Conservation (phyloP, 768 basidiomycete species). For the Saitozyma podzolica region DNA sequence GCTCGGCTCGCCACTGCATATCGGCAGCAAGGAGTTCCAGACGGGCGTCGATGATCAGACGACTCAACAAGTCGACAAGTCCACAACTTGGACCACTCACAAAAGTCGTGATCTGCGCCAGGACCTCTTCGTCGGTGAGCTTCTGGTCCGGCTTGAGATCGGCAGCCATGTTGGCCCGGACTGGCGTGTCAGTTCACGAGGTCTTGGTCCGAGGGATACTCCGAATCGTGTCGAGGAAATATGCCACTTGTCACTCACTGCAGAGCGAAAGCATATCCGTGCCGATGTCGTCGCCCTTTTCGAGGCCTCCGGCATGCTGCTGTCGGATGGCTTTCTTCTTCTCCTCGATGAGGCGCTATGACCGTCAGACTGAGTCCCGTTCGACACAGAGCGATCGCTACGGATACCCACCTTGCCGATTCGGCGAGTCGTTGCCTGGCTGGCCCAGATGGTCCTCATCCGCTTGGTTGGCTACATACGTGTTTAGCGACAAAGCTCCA, state of each 20-base stretch:
- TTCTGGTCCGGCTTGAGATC: slow-evolving; percentile 60
- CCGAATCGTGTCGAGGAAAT: no score
- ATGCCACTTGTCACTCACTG: not conserved
- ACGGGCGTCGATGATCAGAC: not conserved
- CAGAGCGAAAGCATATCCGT: slow-evolving; percentile 72
- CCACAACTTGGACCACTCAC: slow-evolving; percentile 14
- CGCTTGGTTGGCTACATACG: slow-evolving; percentile 56
- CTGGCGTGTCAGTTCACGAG: slow-evolving; percentile 54
- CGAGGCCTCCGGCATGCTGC: slow-evolving; percentile 32
- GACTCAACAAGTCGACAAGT: not conserved
- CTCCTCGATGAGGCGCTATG: slow-evolving; percentile 68
- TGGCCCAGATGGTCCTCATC: slow-evolving; percentile 56
- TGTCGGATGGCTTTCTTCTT: slow-evolving; percentile 67
- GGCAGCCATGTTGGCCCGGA: slow-evolving; percentile 75
- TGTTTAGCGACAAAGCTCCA: not conserved
- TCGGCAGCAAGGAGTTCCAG: not conserved
- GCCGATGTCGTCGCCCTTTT: slow-evolving; percentile 61
- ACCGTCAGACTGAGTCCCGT: no score
- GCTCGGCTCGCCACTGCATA: not conserved
- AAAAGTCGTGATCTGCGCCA: slow-evolving; percentile 43
- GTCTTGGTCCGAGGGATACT: no score
- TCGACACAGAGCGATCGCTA: slow-evolving; percentile 58
- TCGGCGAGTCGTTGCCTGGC: slow-evolving; percentile 58
- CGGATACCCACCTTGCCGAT: slow-evolving; percentile 59
- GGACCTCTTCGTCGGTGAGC: slow-evolving; percentile 74